phyloP scores from a whole-genome alignment of 305 asterid genomes.

The Coffea humblotiana region DNA sequence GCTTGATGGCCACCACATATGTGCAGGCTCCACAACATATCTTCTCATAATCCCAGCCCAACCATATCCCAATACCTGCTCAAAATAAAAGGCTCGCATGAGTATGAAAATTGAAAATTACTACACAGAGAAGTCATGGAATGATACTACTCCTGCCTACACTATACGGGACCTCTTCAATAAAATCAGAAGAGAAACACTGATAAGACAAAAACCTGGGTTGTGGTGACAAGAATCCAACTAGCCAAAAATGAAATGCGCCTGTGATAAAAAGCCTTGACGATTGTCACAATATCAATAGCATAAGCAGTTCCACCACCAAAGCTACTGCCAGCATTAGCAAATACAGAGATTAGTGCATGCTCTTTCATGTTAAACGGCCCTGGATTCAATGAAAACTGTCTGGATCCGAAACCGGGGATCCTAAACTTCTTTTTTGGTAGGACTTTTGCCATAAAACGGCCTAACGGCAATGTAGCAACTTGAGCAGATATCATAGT shows the following conservation, averaged over 20 bases:
- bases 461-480: constrained; percentile 37
- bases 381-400: constrained; percentile 42
- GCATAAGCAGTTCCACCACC: constrained; percentile 45
- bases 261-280: constrained; percentile 36
- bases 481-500: constrained; percentile 37
- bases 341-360: constrained; percentile 42
- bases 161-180: no score
- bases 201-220: constrained; percentile 50
- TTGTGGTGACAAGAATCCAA: constrained; percentile 64
- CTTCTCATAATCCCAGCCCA: constrained; percentile 83
- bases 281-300: constrained; percentile 32
- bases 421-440: constrained; percentile 26
- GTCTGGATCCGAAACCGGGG: constrained; percentile 11
- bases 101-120: neutral
- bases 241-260: constrained; percentile 36
- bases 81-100: neutral
- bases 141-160: no score
- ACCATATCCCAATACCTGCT: constrained; percentile 78
- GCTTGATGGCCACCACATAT: constrained; percentile 89
- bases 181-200: no score
- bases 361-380: constrained; percentile 47
- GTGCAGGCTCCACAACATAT: constrained; percentile 74
- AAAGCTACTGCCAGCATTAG: constrained; percentile 37
- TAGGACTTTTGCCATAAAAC: constrained; percentile 34
- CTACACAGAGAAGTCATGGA: no score